Conservation (phyloP, 1,284 basidiomycete species). For the Cryptococcus sp. region DNA sequence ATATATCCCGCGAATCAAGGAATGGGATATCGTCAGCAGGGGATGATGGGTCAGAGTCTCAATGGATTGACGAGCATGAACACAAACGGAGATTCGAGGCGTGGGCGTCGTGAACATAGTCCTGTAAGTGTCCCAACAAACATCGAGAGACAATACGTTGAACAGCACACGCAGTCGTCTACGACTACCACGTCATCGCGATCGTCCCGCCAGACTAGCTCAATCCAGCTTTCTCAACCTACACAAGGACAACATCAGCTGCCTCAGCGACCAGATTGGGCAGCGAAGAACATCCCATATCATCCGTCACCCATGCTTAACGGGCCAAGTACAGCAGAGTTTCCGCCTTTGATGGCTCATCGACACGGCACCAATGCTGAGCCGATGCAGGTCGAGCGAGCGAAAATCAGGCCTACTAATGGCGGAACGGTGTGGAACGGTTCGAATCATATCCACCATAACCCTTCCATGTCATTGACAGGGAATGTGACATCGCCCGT, state of each 20-base stretch:
- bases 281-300: constrained; percentile 49
- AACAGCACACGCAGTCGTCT: constrained; percentile 18
- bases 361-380: constrained; percentile 33
- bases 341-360: constrained; percentile 37
- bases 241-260: constrained; percentile 43
- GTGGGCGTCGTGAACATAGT: constrained; percentile 40
- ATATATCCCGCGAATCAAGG: constrained; percentile 40
- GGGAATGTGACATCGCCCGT: background rate
- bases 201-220: constrained; percentile 38
- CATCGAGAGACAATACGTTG: background rate
- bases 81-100: constrained; percentile 18
- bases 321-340: constrained; percentile 31
- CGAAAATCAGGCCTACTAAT: constrained; percentile 25
- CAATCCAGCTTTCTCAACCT: constrained; percentile 38
- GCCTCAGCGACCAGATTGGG: constrained; percentile 49
- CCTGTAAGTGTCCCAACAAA: constrained; percentile 32
- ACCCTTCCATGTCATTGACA: constrained; percentile 11
- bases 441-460: constrained; percentile 11
- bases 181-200: constrained; percentile 44
- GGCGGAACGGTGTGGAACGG: constrained; percentile 40
- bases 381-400: constrained; percentile 49
- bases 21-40: constrained; percentile 41
- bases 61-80: constrained; percentile 28
- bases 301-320: constrained; percentile 39
- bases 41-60: constrained; percentile 33